phyloP scores from a whole-genome alignment of 192 early-diverging fungal genomes.

The Jimgerdemannia lactiflua region DNA sequence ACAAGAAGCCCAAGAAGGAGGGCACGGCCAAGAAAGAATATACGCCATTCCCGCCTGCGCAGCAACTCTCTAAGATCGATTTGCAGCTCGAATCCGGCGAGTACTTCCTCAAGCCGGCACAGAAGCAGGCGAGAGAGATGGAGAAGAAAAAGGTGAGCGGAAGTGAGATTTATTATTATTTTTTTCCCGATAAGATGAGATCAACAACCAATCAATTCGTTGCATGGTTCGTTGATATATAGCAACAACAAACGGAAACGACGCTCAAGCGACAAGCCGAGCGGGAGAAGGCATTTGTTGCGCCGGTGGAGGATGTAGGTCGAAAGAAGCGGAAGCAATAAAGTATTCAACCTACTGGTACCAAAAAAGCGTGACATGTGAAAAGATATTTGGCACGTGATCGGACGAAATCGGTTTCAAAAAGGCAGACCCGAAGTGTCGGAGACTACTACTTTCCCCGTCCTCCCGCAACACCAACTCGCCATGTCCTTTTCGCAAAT shows the following conservation, averaged over 20 bases:
- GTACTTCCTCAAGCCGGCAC: slow-evolving; percentile 85
- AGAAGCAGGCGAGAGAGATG: slow-evolving; percentile 59
- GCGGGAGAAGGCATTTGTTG: slow-evolving; percentile 77
- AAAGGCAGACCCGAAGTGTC: no score
- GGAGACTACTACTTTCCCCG: no score
- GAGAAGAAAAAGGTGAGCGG: slow-evolving; percentile 66
- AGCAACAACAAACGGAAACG: slow-evolving; percentile 66
- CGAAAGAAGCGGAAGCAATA: slow-evolving; percentile 32
- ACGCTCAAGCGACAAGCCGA: slow-evolving; percentile 65
- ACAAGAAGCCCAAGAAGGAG: slow-evolving; percentile 35
- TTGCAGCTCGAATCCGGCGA: slow-evolving; percentile 92
- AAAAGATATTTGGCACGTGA: no score
- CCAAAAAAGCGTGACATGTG: no score
- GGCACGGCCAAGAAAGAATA: slow-evolving; percentile 74
- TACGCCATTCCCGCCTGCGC: slow-evolving; percentile 90
- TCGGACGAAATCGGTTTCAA: no score
- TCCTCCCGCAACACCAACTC: no score
- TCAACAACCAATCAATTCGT: not conserved
- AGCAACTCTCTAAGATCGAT: slow-evolving; percentile 84
- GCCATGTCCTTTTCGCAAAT: slow-evolving; percentile 55
- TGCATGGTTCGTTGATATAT: not conserved
- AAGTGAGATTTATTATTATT: not conserved
- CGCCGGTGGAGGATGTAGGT: slow-evolving; percentile 63
- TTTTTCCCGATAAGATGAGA: no score
- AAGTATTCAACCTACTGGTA: no score